phyloP scores from a whole-genome alignment of 2,329 filamentous ascomycete species.

The Paecilomyces variotii region DNA sequence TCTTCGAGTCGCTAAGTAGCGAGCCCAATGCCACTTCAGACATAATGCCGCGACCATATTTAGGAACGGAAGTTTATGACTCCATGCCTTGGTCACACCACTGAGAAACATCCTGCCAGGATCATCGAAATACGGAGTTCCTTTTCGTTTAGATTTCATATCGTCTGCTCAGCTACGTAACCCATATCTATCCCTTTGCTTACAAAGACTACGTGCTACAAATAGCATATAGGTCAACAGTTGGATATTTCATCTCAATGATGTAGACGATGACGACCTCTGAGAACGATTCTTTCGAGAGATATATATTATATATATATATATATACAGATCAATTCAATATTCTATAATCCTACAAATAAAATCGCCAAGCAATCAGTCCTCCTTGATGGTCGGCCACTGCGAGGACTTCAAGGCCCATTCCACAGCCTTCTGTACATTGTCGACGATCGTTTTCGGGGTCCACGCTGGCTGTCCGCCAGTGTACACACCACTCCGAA shows the following conservation, averaged over 20 bases:
- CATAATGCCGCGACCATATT: neutral
- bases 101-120: neutral
- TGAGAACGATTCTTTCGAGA: neutral
- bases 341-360: neutral
- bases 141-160: too few relatives aligned
- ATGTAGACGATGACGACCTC: neutral
- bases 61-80: neutral
- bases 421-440: conserved; percentile 68
- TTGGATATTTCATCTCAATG: neutral
- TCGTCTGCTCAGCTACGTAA: too few relatives aligned
- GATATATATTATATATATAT: neutral
- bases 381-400: conserved; percentile 17
- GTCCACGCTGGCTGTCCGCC: conserved; percentile 49
- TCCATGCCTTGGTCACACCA: neutral
- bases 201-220: neutral
- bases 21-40: neutral
- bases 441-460: conserved; percentile 60
- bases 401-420: conserved; percentile 60
- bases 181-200: too few relatives aligned
- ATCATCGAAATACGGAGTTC: too few relatives aligned
- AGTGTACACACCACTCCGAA: conserved; percentile 70
- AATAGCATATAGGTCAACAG: neutral
- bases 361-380: neutral
- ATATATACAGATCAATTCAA: neutral
- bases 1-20: neutral